phyloP scores from a whole-genome alignment of 345 rosid genomes.

The Cardamine resedifolia region DNA sequence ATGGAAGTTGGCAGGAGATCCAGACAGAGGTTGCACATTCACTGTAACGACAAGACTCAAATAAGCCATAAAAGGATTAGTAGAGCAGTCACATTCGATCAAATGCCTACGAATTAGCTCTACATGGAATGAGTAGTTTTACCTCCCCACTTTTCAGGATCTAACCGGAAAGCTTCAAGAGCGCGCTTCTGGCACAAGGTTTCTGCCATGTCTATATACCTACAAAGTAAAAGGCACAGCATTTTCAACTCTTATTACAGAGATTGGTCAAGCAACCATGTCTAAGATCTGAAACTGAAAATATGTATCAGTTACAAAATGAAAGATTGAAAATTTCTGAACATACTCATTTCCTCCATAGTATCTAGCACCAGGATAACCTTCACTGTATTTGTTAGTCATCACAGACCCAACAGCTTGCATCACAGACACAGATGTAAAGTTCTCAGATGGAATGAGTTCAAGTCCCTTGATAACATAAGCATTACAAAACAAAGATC shows the following conservation, averaged over 20 bases:
- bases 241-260: not conserved
- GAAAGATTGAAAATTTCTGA: constrained; percentile 17
- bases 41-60: constrained; percentile 49
- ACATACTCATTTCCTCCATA: constrained; percentile 99
- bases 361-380: constrained; percentile 99
- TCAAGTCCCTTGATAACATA: constrained; percentile 73
- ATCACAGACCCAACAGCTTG: constrained; percentile 99
- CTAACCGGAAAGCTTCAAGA: constrained; percentile 88
- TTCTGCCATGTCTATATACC: constrained; percentile 99
- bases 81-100: constrained; percentile 3
- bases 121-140: not conserved
- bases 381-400: constrained; percentile 99
- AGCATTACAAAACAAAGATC: too few species aligned
- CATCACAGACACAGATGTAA: constrained; percentile 98
- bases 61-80: constrained; percentile 26
- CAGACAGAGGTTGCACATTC: constrained; percentile 94
- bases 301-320: not conserved
- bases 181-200: constrained; percentile 94
- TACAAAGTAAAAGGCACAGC: constrained; percentile 39
- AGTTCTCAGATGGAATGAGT: constrained; percentile 97
- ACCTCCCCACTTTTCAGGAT: constrained; percentile 99
- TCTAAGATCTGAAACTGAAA: constrained; percentile 7
- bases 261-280: constrained; percentile 5
- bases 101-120: constrained; percentile 8
- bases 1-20: constrained; percentile 95